Base-by-base conservation (phyloP, 2,329 filamentous ascomycete species). In the Aspergillus neotritici region DNA sequence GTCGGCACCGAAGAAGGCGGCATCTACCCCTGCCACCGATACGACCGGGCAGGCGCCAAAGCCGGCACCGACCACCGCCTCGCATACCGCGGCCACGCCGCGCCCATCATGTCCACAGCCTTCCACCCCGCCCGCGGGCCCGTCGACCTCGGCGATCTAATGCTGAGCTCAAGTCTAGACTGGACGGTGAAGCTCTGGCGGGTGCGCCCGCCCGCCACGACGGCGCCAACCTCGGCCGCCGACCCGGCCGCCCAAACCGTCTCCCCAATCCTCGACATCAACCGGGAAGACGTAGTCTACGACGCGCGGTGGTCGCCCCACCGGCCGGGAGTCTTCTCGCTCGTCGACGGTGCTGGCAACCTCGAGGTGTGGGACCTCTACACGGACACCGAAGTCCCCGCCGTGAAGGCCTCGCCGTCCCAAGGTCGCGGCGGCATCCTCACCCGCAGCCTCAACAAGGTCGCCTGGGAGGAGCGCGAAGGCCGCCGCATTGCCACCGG, bases 171-270 rank as follows among this genome's bases (percentile, higher is more conserved):
- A 4, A 91, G 86, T 34, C 76, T 98, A 6, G 93, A 98, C 71
- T 98, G 93, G 93, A 94, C 85, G 55, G 89, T 96, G 55, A 96
- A 94, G 70, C 74, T 98, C 12, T 98, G 93, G 93, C 93, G 93
- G 66, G 86, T 94, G 11, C 85, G 89, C 34, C 68, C 60, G 32
- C 67, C 63, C 54, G 73, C 54, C 9, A 67, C 65, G 2, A 68
- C 66, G 3, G 64, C 68, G 4, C 63, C 66, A 4, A 60, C 59
- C 42, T 60, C 66, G 43, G 57, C 65, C 34, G 47, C 63, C 46
- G 49, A 65, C 31, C 61, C 68, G 12, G 53, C 65, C 2, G 66
- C 71, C 11, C 73, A 79, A 49, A 62, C 68, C 1, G 82, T 91
- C 25, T 68, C 77, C 3, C 93, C 93, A 0, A 74, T 98, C 17